Conservation (phyloP, 2,329 filamentous ascomycete genomes). For the Talaromyces islandicus region DNA sequence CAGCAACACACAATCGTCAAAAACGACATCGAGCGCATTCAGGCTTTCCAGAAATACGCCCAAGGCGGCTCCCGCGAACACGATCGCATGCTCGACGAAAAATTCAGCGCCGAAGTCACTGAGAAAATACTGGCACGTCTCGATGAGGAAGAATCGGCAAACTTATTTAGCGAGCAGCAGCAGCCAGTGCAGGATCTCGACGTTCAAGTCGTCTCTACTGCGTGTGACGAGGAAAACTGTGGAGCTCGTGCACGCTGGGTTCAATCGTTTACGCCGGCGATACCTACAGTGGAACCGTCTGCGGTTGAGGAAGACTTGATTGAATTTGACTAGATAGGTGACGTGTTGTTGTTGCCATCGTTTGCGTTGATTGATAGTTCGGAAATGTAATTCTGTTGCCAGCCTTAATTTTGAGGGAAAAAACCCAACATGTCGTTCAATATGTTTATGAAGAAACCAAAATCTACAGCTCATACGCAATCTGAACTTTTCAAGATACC, state of each 20-base stretch:
- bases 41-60: slow-evolving; percentile 22
- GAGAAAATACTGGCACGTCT: slow-evolving; percentile 12
- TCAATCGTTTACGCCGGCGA: background rate
- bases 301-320: background rate
- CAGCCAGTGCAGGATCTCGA: background rate
- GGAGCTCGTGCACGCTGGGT: background rate
- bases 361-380: background rate
- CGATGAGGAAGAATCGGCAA: slow-evolving; percentile 13
- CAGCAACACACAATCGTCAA: background rate
- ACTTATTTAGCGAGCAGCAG: slow-evolving; percentile 14
- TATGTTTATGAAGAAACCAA: background rate
- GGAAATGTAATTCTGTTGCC: background rate
- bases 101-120: slow-evolving; percentile 8
- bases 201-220: background rate
- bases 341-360: background rate
- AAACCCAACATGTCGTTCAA: background rate
- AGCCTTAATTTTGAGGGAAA: background rate
- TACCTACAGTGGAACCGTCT: background rate
- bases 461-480: background rate
- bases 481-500: background rate
- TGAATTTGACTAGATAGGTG: background rate
- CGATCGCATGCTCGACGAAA: slow-evolving; percentile 18
- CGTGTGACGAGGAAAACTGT: background rate
- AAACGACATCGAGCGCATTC: background rate
- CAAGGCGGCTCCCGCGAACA: slow-evolving; percentile 24